Conservation (phyloP, 805 yeast genomes). For the Candida namnaoensis region DNA sequence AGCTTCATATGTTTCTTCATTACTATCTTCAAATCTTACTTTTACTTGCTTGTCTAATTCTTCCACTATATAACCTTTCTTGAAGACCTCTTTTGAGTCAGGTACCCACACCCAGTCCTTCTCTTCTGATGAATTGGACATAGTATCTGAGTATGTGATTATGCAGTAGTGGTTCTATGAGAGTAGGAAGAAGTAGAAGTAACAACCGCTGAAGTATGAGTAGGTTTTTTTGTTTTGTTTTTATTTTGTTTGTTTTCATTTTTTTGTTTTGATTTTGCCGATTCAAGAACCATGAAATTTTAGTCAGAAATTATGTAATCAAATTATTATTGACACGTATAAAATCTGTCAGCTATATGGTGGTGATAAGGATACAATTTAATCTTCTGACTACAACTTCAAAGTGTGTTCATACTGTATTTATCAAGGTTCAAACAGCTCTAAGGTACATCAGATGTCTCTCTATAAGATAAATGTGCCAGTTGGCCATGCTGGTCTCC, state of each 20-base stretch:
- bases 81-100: conserved; percentile 45
- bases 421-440: too few relatives aligned
- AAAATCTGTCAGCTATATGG: too few relatives aligned
- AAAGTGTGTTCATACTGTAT: too few relatives aligned
- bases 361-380: too few relatives aligned
- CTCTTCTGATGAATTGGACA: neutral
- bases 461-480: conserved; percentile 7
- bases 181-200: too few relatives aligned
- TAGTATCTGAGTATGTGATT: neutral
- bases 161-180: neutral
- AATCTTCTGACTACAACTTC: too few relatives aligned
- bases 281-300: too few relatives aligned
- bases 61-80: conserved; percentile 50
- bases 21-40: conserved; percentile 29
- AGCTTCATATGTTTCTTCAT: conserved; percentile 30
- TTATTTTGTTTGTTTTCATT: neutral
- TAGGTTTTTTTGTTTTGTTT: neutral
- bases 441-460: neutral
- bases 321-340: too few relatives aligned
- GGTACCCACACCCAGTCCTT: conserved; percentile 71
- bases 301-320: too few relatives aligned
- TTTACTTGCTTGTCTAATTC: conserved; percentile 27
- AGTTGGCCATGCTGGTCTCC: conserved; percentile 8
- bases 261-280: neutral
- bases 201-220: too few relatives aligned